Evolutionary conservation across 2,329 filamentous ascomycete species (phyloP), one percentile per base, ranked within the genome.

Genomic region (Monosporascus sp.): DNA sequence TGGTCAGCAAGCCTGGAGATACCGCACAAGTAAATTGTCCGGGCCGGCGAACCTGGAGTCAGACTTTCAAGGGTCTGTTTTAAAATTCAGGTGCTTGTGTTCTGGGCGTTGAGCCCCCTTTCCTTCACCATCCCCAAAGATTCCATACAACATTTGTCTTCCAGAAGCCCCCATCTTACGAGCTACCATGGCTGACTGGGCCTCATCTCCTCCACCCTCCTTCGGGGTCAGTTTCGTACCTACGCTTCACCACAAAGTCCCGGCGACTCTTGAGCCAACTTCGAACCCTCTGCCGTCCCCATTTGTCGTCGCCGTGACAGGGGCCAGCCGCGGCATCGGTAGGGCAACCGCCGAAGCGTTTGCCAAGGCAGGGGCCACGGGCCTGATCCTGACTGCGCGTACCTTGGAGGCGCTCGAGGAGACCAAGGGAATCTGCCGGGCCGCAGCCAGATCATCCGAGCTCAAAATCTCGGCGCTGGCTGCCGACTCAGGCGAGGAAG

Each of bases 71-170:
- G 27, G 39, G 8, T 11, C 17, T 22, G 20, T 20, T 9, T 18
- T 14, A 18, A 43, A 18, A 22, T 8, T 9, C 9, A 27, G 27
- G 8, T 3, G 8, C 11, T 9, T 27, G 9, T 11, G 8, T 4
- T 27, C 27, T 27, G 27, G 8, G 2, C 27, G 8, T 11, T 27
- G 27, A 27, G 27, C 9, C 27, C 1, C 27, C 27, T 27, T 27
- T 11, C 3, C 25, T 11, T 4, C 27, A 27, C 27, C 22, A 47
- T 41, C 38, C n/a, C 25, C n/a, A 49, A 20, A 62, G 59, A 50
- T 44, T 57, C 53, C 11, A 50, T 48, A 44, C 47, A 50, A 54
- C 53, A 58, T 38, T 55, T 57, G 31, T 27, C 27, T 27, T 11
- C 8, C 8, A 11, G 27, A 27, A 27, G 27, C 27, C 8, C 9